Evolutionary conservation across 73 alveolate genomes (phyloP), one percentile per base, ranked within the genome.

Genomic region (Paramecium octaurelia): DNA sequence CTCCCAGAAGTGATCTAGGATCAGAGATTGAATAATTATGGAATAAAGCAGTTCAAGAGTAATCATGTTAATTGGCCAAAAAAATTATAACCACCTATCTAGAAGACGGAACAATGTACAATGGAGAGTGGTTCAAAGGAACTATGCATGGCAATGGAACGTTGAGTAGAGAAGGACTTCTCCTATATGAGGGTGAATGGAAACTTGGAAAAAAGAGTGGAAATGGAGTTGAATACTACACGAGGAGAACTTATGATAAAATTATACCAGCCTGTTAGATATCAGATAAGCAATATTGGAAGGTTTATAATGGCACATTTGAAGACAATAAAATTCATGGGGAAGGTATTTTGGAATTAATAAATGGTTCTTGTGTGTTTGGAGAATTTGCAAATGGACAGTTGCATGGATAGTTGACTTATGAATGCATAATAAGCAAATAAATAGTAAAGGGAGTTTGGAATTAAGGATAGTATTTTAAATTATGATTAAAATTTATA

Each of bases 231-330:
- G 44, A 77, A 46, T 77, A 77, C 21, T 77, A 29, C 24, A 77
- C 71, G 10, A 38, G 54, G 5, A 40, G 90, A 43, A 77, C 69
- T 14, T 77, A 77, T 46, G 71, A 77, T 8, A 77, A 77, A 77
- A 42, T 77, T 8, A 77, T 77, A 11, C 90, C 90, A 8, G 24
- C 43, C 6, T 77, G 75, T 43, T 43, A 77, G 43, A 46, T 77
- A 77, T 77, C 90, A 4, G 90, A 77, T 77, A 36, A 31, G n/a
- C 35, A 77, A 43, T 77, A 42, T n/a, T 77, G 90, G 90, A 21
- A 21, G 11, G 34, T 29, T 18, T 77, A 77, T 40, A 77, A 36
- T 40, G 90, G 90, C 5, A 11, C 69, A 43, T 77, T 77, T 43
- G 69, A 40, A 46, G 23, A 77, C 43, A 73, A 77, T 43, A 40